Percentiles rank a stretch among this genome's conserved stretches.
phyloP scores from a whole-genome alignment of 2,329 filamentous ascomycete species.

The Moelleriella libera region DNA sequence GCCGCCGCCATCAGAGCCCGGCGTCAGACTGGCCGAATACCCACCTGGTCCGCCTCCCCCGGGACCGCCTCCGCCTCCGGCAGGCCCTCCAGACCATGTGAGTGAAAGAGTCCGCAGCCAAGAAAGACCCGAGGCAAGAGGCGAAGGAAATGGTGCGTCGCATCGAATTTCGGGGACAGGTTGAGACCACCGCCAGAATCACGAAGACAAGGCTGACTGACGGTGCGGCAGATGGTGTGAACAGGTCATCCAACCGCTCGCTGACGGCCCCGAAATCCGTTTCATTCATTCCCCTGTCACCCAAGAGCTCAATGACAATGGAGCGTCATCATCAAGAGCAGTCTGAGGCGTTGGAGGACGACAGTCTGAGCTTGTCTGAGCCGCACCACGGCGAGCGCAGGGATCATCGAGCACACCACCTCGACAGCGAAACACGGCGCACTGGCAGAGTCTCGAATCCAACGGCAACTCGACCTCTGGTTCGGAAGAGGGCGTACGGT shows the following conservation, averaged over 20 bases:
- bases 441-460: slow-evolving; percentile 8
- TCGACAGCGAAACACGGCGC: background rate
- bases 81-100: slow-evolving; percentile 28
- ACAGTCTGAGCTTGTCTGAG: slow-evolving; percentile 3
- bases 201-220: slow-evolving; percentile 7
- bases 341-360: slow-evolving; percentile 10
- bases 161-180: slow-evolving; percentile 5
- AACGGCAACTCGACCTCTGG: background rate
- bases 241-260: background rate
- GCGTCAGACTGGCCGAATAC: slow-evolving; percentile 6
- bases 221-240: slow-evolving; percentile 16
- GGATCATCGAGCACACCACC: background rate
- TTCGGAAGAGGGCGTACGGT: background rate
- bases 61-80: slow-evolving; percentile 16
- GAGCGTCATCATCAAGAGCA: slow-evolving; percentile 23
- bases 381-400: slow-evolving; percentile 6
- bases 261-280: slow-evolving; percentile 23
- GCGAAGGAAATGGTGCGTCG: slow-evolving; percentile 23
- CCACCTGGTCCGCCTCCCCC: slow-evolving; percentile 8
- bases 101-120: slow-evolving; percentile 21
- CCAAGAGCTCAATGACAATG: slow-evolving; percentile 31
- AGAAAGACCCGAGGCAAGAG: slow-evolving; percentile 8
- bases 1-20: slow-evolving; percentile 2
- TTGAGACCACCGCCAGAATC: background rate
- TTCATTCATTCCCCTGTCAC: slow-evolving; percentile 33